Conservation (phyloP, 345 rosid genomes). For the Populus simonii region DNA sequence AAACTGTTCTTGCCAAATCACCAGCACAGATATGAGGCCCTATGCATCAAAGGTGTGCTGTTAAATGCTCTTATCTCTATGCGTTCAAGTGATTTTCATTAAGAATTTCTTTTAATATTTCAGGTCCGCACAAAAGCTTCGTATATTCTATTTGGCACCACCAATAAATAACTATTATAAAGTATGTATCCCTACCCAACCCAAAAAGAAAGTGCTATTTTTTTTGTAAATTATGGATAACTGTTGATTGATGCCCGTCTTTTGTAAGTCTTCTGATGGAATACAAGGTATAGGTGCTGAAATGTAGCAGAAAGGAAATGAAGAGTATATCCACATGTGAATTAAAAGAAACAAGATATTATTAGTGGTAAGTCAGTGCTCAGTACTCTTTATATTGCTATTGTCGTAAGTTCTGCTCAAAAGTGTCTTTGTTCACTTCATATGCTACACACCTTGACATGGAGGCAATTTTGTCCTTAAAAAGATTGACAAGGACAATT, state of each 20-base stretch:
- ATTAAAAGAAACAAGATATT: too few relatives aligned
- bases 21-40: slow-evolving; percentile 68
- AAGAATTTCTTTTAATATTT: slow-evolving; percentile 7
- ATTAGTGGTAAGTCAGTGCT: neutral
- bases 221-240: neutral
- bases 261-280: neutral
- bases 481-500: neutral
- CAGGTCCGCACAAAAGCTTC: slow-evolving; percentile 76
- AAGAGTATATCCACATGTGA: too few relatives aligned
- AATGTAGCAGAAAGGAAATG: neutral
- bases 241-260: neutral
- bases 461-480: too few relatives aligned
- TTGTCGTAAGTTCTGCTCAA: too few relatives aligned
- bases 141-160: slow-evolving; percentile 47
- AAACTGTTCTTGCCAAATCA: slow-evolving; percentile 69
- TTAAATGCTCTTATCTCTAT: neutral
- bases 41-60: slow-evolving; percentile 65
- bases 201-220: neutral
- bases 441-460: too few relatives aligned
- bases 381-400: neutral
- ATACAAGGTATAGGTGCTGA: neutral
- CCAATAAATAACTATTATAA: slow-evolving; percentile 19
- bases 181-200: neutral
- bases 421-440: too few relatives aligned
- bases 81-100: neutral